Percentiles rank a stretch among this genome's conserved stretches.
Conservation (phyloP, 768 basidiomycete species). For the Tylopilus felleus region DNA sequence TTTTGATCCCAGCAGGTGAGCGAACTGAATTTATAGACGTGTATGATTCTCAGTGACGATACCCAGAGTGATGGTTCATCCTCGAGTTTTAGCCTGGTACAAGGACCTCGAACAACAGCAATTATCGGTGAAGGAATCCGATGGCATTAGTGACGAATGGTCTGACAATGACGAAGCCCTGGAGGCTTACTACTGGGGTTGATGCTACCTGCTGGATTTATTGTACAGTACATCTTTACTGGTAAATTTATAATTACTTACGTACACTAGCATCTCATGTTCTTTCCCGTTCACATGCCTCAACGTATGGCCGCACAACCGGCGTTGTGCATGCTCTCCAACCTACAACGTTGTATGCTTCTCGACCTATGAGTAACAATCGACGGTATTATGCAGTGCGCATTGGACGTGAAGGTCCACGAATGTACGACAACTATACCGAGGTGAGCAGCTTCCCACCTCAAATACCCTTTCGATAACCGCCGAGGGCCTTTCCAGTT, state of each 20-base stretch:
- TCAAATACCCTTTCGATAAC: not conserved
- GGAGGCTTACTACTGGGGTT: conserved; percentile 33
- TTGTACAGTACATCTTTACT: too few species aligned
- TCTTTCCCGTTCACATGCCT: not conserved
- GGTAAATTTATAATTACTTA: too few species aligned
- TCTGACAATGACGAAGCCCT: conserved; percentile 36
- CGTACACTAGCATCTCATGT: too few species aligned
- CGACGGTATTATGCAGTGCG: conserved; percentile 36
- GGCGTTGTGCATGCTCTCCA: not conserved
- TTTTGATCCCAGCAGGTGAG: conserved; percentile 59
- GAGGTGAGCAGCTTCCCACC: conserved; percentile 23
- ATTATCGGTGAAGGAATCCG: conserved; percentile 5
- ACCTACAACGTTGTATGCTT: not conserved
- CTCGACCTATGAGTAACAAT: conserved; percentile 10
- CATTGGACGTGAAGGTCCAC: conserved; percentile 32
- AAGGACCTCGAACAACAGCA: conserved; percentile 26
- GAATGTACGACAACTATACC: conserved; percentile 28
- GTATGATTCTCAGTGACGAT: not conserved
- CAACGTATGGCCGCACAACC: not conserved
- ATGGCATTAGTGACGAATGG: conserved; percentile 18
- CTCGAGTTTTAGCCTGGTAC: conserved; percentile 60
- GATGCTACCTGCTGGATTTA: not conserved
- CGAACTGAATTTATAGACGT: not conserved
- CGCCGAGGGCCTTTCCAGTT: conserved; percentile 17
- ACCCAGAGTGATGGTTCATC: conserved; percentile 60